Conservation (phyloP, 768 basidiomycete species). For the Podaxis carcinomalis region DNA sequence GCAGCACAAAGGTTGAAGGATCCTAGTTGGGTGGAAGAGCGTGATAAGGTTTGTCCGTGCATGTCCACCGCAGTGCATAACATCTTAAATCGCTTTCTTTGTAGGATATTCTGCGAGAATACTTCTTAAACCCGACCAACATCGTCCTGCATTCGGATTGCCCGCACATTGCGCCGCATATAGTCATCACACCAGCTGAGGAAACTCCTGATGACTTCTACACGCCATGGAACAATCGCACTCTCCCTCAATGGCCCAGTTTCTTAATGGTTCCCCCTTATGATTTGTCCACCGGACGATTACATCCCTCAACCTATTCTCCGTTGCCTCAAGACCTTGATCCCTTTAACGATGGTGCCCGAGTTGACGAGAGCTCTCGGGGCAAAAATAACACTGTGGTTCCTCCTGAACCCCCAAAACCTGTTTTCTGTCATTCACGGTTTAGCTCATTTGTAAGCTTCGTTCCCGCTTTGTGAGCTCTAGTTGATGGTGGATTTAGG, state of each 20-base stretch:
- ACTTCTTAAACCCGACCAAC: slow-evolving; percentile 25
- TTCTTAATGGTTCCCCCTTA: slow-evolving; percentile 32
- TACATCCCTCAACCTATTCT: neutral
- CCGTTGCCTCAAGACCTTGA: neutral
- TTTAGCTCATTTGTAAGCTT: slow-evolving; percentile 26
- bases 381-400: neutral
- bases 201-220: slow-evolving; percentile 31
- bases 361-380: neutral
- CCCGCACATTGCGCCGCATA: slow-evolving; percentile 41
- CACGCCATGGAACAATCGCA: slow-evolving; percentile 31
- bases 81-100: neutral
- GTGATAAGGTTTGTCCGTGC: slow-evolving; percentile 7
- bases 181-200: slow-evolving; percentile 47
- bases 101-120: slow-evolving; percentile 24
- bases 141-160: slow-evolving; percentile 40
- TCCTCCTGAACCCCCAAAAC: slow-evolving; percentile 2
- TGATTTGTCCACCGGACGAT: slow-evolving; percentile 14
- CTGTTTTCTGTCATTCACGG: slow-evolving; percentile 27
- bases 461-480: neutral
- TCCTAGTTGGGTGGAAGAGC: slow-evolving; percentile 2
- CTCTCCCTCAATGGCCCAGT: slow-evolving; percentile 28
- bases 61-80: slow-evolving; percentile 1
- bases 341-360: neutral
- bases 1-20: neutral
- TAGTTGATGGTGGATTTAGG: slow-evolving; percentile 13